A percentile compares a stretch with the other conserved stretches of the same genome.
These are phyloP conservation scores for Picochlorum costavermella DNA, from an alignment of 139 green algal genomes.

Conservation along the genomic window DNA sequence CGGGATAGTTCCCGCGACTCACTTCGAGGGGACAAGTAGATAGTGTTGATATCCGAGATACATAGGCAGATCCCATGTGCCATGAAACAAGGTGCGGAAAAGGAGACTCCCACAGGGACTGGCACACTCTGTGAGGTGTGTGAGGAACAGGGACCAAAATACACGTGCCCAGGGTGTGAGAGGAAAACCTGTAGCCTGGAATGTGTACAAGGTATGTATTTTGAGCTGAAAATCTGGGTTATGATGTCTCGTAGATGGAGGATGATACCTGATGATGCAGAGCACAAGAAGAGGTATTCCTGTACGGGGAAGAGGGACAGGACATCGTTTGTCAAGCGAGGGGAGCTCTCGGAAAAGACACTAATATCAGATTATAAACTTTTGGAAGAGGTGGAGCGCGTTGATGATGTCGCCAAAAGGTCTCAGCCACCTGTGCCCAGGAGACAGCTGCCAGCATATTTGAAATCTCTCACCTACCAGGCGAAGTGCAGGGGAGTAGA, in stretches of 20 bases:
- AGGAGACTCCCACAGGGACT: no score
- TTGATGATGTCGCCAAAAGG: slow-evolving; percentile 30
- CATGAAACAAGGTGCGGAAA: no score
- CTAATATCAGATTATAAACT: slow-evolving; percentile 31
- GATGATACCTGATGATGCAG: neutral
- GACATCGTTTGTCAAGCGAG: slow-evolving; percentile 30
- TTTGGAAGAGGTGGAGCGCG: slow-evolving; percentile 29
- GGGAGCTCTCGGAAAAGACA: slow-evolving; percentile 15
- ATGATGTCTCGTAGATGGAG: no score
- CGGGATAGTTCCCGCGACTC: no score
- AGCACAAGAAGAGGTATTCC: slow-evolving; percentile 25
- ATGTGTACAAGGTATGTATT: slow-evolving; percentile 26
- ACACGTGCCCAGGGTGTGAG: slow-evolving; percentile 27
- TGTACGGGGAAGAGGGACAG: slow-evolving; percentile 38
- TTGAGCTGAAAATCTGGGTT: neutral
- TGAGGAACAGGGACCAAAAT: slow-evolving; percentile 8
- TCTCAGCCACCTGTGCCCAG: slow-evolving; percentile 20
- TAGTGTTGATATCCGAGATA: no score
- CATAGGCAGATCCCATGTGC: no score
- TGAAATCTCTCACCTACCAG: slow-evolving; percentile 29
- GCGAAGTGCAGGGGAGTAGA: slow-evolving; percentile 20
- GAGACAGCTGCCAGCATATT: slow-evolving; percentile 21
- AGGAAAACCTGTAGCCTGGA: slow-evolving; percentile 32
- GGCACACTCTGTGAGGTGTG: slow-evolving; percentile 16
- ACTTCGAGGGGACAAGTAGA: no score